Conservation (phyloP, 2,329 filamentous ascomycete genomes). For the Clonostachys solani region DNA sequence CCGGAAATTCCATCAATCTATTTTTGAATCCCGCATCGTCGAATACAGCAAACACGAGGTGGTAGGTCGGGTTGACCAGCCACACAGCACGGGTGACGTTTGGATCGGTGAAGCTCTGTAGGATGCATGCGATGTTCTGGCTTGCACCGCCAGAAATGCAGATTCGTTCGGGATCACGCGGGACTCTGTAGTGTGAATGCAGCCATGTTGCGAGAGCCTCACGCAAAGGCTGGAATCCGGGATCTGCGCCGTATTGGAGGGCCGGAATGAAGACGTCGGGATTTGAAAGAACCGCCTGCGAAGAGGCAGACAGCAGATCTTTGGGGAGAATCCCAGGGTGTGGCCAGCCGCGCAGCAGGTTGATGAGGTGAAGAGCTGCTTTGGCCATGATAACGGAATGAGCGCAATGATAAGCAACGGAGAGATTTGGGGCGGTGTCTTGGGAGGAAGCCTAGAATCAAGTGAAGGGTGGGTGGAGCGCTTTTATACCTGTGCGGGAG, state of each 20-base stretch:
- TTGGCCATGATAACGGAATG: no score
- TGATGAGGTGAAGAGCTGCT: conserved; percentile 40
- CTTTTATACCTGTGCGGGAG: no score
- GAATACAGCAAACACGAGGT: conserved; percentile 81
- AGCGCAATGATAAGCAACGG: no score
- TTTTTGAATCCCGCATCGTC: conserved; percentile 72
- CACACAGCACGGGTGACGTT: conserved; percentile 70
- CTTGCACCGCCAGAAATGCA: conserved; percentile 82
- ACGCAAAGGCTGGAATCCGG: conserved; percentile 66
- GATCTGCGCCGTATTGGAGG: conserved; percentile 75
- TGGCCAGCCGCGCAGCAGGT: conserved; percentile 68
- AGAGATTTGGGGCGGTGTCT: no score
- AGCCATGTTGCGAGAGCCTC: conserved; percentile 69
- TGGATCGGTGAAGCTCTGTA: conserved; percentile 79
- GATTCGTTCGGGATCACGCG: conserved; percentile 49
- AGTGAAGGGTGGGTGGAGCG: no score
- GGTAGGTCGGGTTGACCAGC: conserved; percentile 80
- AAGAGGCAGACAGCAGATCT: conserved; percentile 54
- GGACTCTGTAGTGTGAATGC: conserved; percentile 48
- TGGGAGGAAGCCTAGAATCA: no score
- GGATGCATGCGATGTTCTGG: conserved; percentile 73
- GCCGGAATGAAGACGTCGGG: conserved; percentile 54
- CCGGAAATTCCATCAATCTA: conserved; percentile 64
- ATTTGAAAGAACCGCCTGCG: conserved; percentile 56
- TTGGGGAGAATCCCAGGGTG: conserved; percentile 59